Conservation (phyloP, 1,284 basidiomycete species). For the Trichosporon sp. region DNA sequence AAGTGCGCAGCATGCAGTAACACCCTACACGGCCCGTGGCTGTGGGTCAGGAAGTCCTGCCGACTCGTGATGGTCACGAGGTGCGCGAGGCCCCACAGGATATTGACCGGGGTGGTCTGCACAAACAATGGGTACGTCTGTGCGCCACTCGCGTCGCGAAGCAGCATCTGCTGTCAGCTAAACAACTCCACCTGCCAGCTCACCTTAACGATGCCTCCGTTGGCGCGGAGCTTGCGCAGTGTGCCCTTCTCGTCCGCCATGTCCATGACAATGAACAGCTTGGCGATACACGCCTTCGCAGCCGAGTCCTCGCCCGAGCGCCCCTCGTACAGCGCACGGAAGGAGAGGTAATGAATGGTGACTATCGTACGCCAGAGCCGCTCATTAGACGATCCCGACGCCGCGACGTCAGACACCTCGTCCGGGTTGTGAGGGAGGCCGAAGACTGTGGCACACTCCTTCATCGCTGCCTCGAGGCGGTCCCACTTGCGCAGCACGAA, state of each 20-base stretch:
- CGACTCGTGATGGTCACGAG: constrained; percentile 28
- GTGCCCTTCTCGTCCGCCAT: constrained; percentile 18
- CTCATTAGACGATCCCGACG: neutral
- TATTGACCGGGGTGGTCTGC: constrained; percentile 36
- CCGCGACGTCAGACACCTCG: neutral
- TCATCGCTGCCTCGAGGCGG: constrained; percentile 19
- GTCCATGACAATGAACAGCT: constrained; percentile 34
- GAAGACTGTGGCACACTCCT: constrained; percentile 11
- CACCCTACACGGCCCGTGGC: neutral
- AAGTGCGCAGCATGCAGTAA: constrained; percentile 27
- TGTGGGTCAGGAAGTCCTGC: constrained; percentile 28
- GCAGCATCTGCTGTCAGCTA: constrained; percentile 9
- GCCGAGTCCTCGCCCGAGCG: constrained; percentile 27
- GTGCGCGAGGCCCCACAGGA: constrained; percentile 32
- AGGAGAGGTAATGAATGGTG: constrained; percentile 26
- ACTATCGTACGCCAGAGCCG: neutral
- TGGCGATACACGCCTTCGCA: constrained; percentile 22
- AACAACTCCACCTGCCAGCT: neutral
- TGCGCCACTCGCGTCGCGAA: neutral
- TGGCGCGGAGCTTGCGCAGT: constrained; percentile 15
- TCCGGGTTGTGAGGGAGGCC: neutral
- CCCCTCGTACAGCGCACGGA: constrained; percentile 31
- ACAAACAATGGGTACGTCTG: constrained; percentile 19
- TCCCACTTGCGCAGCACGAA: constrained; percentile 37
- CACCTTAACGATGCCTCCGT: constrained; percentile 29